phyloP scores from a whole-genome alignment of 179 eudicot species.

The Spergularia azorica region DNA sequence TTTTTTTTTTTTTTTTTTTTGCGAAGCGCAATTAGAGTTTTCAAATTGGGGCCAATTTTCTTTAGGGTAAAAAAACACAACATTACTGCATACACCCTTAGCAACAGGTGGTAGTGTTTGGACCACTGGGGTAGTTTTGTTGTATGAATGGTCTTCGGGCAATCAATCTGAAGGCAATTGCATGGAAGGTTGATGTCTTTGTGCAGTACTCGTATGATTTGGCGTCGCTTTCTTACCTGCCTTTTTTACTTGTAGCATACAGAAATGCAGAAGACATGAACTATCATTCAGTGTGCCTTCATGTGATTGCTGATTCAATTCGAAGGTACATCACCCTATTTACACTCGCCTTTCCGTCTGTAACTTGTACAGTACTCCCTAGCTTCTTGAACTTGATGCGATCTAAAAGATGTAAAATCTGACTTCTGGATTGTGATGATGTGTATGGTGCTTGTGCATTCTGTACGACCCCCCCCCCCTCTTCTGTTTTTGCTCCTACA shows the following conservation, averaged over 20 bases:
- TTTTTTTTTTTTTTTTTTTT: too few species aligned
- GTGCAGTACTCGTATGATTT: neutral
- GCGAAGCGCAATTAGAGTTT: too few species aligned
- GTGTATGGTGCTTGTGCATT: neutral
- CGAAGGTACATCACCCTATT: conserved; percentile 64
- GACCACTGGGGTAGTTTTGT: too few species aligned
- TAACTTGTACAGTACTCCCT: neutral
- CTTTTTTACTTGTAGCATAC: conserved; percentile 59
- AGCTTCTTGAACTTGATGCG: neutral
- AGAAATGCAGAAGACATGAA: conserved; percentile 98
- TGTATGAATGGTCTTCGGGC: too few species aligned
- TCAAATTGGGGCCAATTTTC: too few species aligned
- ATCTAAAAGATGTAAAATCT: neutral
- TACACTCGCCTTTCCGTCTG: neutral
- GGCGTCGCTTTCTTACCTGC: conserved; percentile 7
- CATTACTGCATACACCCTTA: too few species aligned
- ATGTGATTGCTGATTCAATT: conserved; percentile 95
- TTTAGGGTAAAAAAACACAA: too few species aligned
- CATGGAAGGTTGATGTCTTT: too few species aligned
- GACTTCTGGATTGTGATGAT: neutral
- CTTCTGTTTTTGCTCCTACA: too few species aligned
- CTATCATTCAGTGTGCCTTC: conserved; percentile 88
- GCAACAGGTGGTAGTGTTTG: too few species aligned
- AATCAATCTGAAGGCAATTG: neutral
- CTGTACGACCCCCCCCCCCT: neutral